Conservation (phyloP, 2,329 filamentous ascomycete genomes). For the Xylaria sp. region DNA sequence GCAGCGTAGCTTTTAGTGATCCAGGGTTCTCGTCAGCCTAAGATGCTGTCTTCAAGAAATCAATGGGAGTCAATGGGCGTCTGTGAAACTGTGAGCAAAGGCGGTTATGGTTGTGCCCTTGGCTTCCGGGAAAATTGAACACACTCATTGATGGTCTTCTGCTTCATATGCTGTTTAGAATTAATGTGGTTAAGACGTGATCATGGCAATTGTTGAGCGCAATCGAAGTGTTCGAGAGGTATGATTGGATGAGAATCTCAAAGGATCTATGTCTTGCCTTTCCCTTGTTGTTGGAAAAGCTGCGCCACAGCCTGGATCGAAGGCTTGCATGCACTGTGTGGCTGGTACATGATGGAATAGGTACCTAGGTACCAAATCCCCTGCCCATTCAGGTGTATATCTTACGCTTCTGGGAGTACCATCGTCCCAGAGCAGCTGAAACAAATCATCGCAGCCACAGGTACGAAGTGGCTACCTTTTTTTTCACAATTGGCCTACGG, state of each 20-base stretch:
- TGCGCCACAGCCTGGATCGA: conserved; percentile 20
- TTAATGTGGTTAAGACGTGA: not conserved
- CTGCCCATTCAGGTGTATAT: too few relatives aligned
- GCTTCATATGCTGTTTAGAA: not conserved
- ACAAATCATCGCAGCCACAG: too few relatives aligned
- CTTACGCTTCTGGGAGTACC: too few relatives aligned
- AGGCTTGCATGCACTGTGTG: conserved; percentile 14
- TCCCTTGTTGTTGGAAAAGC: conserved; percentile 2
- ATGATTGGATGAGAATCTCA: conserved; percentile 27
- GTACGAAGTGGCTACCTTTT: too few relatives aligned
- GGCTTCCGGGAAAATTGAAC: not conserved
- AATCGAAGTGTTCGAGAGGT: not conserved
- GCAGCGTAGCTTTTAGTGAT: conserved; percentile 1
- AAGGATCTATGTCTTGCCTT: conserved; percentile 17
- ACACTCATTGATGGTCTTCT: not conserved
- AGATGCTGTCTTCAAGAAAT: not conserved
- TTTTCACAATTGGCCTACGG: too few relatives aligned
- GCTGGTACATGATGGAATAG: too few relatives aligned
- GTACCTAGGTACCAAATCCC: too few relatives aligned
- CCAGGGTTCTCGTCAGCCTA: not conserved
- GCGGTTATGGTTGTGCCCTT: not conserved
- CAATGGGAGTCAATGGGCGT: not conserved
- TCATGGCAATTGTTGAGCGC: conserved; percentile 14
- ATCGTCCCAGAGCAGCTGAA: too few relatives aligned
- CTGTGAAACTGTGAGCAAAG: conserved; percentile 1